Percentiles rank a stretch among this genome's conserved stretches.
Evolutionary conservation across 805 yeast species (phyloP).

Genomic region (Starmerella kuoi): DNA sequence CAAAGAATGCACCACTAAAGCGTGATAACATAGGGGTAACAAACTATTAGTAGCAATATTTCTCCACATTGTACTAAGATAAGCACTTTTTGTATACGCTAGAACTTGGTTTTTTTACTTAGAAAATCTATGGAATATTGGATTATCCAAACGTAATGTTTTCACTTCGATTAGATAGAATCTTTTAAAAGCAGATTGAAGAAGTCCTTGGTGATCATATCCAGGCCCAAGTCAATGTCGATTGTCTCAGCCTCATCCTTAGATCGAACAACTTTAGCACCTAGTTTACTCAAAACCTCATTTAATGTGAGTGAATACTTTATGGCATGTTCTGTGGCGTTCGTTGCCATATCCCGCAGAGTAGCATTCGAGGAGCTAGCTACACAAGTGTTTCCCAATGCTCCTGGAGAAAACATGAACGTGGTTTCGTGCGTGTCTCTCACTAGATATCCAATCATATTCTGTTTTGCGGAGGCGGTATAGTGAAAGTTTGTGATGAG

Average conservation of each 20-base stretch:
- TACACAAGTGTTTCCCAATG: not conserved
- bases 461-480: not conserved
- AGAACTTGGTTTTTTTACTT: no score
- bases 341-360: not conserved
- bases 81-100: no score
- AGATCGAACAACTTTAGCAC: not conserved
- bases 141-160: no score
- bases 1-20: no score
- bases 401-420: not conserved
- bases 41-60: no score
- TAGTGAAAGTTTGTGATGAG: not conserved
- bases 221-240: not conserved
- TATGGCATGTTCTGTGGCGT: not conserved
- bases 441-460: not conserved
- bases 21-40: no score
- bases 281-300: not conserved
- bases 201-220: not conserved
- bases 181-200: conserved; percentile 5
- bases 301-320: not conserved
- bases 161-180: no score
- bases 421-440: not conserved
- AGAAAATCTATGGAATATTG: no score
- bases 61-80: no score
- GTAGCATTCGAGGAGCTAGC: not conserved
- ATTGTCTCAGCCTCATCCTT: not conserved